A percentile compares a stretch with the other conserved stretches of the same genome.
Conservation (phyloP, 2,329 filamentous ascomycete genomes). For the Clonostachys rosea region DNA sequence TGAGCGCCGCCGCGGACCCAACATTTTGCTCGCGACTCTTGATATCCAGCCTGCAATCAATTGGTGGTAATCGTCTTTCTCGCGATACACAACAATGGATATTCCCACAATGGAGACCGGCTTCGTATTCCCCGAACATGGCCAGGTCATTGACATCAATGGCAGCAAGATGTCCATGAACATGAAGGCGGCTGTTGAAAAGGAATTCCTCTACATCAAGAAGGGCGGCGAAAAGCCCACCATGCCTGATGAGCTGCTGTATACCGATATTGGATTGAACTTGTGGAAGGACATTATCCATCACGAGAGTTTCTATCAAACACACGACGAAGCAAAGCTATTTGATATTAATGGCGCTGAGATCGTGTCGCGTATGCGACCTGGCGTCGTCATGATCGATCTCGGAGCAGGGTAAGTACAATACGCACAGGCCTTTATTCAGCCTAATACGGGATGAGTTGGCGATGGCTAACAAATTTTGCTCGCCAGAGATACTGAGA, state of each 20-base stretch:
- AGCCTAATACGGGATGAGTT: background rate
- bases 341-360: constrained; percentile 26
- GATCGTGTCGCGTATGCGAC: constrained; percentile 19
- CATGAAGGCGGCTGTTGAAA: constrained; percentile 17
- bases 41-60: too few relatives aligned
- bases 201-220: constrained; percentile 14
- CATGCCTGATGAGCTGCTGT: constrained; percentile 33
- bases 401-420: constrained; percentile 33
- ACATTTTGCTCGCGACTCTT: too few relatives aligned
- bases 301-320: constrained; percentile 32
- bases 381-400: constrained; percentile 28
- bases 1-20: too few relatives aligned
- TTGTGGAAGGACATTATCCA: constrained; percentile 36
- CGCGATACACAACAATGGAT: background rate
- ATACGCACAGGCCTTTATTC: background rate
- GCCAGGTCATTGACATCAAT: constrained; percentile 29
- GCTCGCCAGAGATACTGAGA: constrained; percentile 28
- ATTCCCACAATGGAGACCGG: constrained; percentile 6
- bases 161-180: constrained; percentile 22
- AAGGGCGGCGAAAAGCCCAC: constrained; percentile 14
- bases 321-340: constrained; percentile 29
- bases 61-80: too few relatives aligned
- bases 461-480: constrained; percentile 1
- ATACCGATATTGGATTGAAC: constrained; percentile 26
- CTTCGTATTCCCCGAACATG: constrained; percentile 14